Conservation (phyloP, 2,329 filamentous ascomycete species). For the Fusarium xylarioides region DNA sequence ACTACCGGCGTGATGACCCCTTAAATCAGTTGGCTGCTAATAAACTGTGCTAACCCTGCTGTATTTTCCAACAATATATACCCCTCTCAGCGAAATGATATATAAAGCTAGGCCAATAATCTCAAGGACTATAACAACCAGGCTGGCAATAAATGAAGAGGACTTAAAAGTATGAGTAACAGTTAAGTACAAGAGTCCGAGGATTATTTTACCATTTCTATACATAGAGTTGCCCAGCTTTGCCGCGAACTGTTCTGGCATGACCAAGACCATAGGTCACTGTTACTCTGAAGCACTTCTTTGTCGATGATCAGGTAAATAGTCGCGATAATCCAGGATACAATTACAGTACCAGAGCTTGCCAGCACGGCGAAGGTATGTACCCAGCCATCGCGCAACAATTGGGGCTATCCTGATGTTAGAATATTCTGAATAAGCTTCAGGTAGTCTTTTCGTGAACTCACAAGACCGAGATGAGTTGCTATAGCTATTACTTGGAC, state of each 20-base stretch:
- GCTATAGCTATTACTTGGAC: background rate
- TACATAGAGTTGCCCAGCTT: background rate
- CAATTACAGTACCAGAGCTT: background rate
- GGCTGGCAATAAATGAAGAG: background rate
- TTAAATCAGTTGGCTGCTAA: background rate
- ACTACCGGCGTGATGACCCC: rapidly evolving
- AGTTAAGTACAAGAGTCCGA: rapidly evolving
- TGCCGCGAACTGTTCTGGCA: background rate
- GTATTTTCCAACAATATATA: conserved; percentile 4
- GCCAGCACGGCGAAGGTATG: background rate
- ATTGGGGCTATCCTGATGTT: background rate
- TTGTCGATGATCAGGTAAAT: conserved; percentile 6
- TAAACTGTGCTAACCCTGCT: background rate
- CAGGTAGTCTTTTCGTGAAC: background rate
- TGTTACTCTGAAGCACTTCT: background rate
- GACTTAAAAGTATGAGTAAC: no score
- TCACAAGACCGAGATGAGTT: background rate
- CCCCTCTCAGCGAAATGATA: background rate
- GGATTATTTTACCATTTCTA: background rate
- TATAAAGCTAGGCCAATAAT: background rate
- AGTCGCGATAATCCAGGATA: background rate
- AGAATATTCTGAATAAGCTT: background rate
- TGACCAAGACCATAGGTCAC: conserved; percentile 17
- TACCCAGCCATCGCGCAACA: background rate
- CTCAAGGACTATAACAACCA: background rate